A percentile compares a stretch with the other conserved stretches of the same genome.
These are phyloP conservation scores for Massariosphaeria phaeospora DNA, from an alignment of 495 filamentous ascomycete genomes.

Conservation along the genomic window DNA sequence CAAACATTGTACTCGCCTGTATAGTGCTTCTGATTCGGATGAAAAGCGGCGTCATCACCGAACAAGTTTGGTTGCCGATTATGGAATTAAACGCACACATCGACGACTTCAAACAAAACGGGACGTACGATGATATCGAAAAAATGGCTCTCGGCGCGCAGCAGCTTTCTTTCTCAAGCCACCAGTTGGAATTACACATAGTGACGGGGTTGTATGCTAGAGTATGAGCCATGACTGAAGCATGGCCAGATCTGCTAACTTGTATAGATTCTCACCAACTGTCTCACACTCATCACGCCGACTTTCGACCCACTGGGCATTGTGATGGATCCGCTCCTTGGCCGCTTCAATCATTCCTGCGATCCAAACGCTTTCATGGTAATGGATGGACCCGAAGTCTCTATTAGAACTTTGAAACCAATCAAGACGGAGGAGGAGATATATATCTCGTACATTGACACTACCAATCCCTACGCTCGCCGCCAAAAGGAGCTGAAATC, in stretches of 20 bases:
- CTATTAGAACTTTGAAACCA: slow-evolving; percentile 42
- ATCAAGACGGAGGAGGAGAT: slow-evolving; percentile 58
- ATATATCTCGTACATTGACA: slow-evolving; percentile 64
- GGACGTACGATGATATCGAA: slow-evolving; percentile 46
- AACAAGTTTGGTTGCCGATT: slow-evolving; percentile 17
- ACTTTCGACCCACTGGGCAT: slow-evolving; percentile 58
- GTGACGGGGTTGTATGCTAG: slow-evolving; percentile 22
- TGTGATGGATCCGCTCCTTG: slow-evolving; percentile 54
- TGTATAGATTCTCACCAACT: slow-evolving; percentile 43
- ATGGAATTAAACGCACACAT: slow-evolving; percentile 16
- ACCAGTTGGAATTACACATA: slow-evolving; percentile 14
- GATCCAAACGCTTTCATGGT: slow-evolving; percentile 60
- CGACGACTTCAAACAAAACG: slow-evolving; percentile 23
- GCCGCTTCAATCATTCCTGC: slow-evolving; percentile 67
- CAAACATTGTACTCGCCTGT: slow-evolving; percentile 22
- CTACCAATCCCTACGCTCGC: slow-evolving; percentile 46
- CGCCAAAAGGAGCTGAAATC: slow-evolving; percentile 51
- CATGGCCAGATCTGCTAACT: background rate
- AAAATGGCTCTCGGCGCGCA: slow-evolving; percentile 42
- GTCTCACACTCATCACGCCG: slow-evolving; percentile 56
- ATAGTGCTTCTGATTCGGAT: slow-evolving; percentile 24
- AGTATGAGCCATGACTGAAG: background rate
- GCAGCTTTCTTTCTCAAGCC: slow-evolving; percentile 9
- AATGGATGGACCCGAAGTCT: slow-evolving; percentile 50
- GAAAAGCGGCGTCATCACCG: slow-evolving; percentile 20